A percentile compares a stretch with the other conserved stretches of the same genome.
These are phyloP conservation scores for Sporothrix mexicana DNA, from an alignment of 2,329 filamentous ascomycete species.

Conservation along the genomic window DNA sequence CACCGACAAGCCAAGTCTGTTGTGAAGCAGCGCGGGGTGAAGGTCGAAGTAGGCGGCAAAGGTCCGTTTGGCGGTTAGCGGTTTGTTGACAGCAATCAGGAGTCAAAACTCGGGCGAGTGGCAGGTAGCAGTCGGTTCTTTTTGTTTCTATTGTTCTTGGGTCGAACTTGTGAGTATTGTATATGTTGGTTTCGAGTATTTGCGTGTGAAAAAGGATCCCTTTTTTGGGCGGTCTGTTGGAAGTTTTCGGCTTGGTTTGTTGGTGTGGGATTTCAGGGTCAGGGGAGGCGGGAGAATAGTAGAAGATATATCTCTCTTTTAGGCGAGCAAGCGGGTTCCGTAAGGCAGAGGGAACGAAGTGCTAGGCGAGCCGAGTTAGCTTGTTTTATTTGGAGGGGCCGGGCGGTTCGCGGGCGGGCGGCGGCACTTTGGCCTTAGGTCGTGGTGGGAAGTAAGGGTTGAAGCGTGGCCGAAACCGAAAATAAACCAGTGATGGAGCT, in stretches of 20 bases:
- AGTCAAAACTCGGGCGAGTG: background rate
- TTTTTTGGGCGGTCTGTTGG: conserved; percentile 13
- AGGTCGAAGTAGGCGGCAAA: background rate
- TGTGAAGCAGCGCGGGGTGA: background rate
- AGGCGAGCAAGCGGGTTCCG: conserved; percentile 14
- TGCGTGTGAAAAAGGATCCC: background rate
- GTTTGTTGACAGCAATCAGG: background rate
- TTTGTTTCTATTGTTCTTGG: background rate
- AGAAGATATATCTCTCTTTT: conserved; percentile 24
- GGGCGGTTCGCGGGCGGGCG: conserved; percentile 20
- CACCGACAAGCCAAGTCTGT: background rate
- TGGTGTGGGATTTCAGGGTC: conserved; percentile 9
- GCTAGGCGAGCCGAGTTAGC: conserved; percentile 25
- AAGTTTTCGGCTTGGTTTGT: background rate
- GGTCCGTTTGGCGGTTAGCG: background rate
- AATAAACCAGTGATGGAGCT: background rate
- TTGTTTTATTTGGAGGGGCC: conserved; percentile 17
- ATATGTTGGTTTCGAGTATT: background rate
- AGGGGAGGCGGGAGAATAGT: conserved; percentile 2
- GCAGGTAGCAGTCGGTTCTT: conserved; percentile 4
- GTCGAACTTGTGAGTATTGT: background rate
- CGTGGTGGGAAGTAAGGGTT: conserved; percentile 14
- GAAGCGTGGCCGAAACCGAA: conserved; percentile 20
- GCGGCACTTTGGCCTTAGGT: conserved; percentile 21
- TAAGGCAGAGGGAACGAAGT: conserved; percentile 25